Evolutionary conservation across 345 rosid genomes (phyloP).

Genomic region (Clausena lansium): DNA sequence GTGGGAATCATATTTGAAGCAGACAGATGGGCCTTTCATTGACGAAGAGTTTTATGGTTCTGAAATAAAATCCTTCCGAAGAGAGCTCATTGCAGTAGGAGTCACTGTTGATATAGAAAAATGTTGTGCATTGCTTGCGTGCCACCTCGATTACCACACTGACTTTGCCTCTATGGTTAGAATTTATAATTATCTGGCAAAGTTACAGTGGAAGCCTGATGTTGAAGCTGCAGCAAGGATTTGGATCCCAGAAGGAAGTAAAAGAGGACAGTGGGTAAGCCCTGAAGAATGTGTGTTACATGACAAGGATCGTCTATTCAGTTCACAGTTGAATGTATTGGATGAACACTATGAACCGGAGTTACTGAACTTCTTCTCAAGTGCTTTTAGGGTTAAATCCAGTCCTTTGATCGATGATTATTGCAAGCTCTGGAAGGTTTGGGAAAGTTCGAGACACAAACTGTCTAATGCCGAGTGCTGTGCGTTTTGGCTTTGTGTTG

Average conservation of each 20-base stretch:
- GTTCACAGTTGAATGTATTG: constrained; percentile 41
- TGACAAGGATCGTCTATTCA: constrained; percentile 52
- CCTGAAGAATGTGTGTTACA: constrained; percentile 44
- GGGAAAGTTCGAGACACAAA: constrained; percentile 41
- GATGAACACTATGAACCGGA: constrained; percentile 37
- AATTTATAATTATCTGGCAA: constrained; percentile 44
- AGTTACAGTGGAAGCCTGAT: constrained; percentile 33
- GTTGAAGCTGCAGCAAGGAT: constrained; percentile 24
- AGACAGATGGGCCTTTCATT: constrained; percentile 69
- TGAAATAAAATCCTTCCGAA: constrained; percentile 19
- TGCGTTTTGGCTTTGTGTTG: constrained; percentile 59
- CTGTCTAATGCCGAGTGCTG: constrained; percentile 48
- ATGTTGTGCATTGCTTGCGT: constrained; percentile 35
- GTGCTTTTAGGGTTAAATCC: constrained; percentile 36
- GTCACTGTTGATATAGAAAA: constrained; percentile 34
- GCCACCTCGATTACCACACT: constrained; percentile 35
- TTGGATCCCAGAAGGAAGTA: constrained; percentile 53
- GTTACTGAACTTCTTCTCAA: constrained; percentile 38
- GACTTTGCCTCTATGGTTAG: constrained; percentile 41
- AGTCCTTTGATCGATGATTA: constrained; percentile 53
- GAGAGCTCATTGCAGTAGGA: constrained; percentile 51
- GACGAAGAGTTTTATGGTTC: constrained; percentile 59
- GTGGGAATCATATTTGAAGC: constrained; percentile 38
- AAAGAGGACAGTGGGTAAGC: constrained; percentile 45
- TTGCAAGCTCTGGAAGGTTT: constrained; percentile 59